Base-by-base conservation (phyloP, 768 basidiomycete genomes). In the Trametes gibbosa region DNA sequence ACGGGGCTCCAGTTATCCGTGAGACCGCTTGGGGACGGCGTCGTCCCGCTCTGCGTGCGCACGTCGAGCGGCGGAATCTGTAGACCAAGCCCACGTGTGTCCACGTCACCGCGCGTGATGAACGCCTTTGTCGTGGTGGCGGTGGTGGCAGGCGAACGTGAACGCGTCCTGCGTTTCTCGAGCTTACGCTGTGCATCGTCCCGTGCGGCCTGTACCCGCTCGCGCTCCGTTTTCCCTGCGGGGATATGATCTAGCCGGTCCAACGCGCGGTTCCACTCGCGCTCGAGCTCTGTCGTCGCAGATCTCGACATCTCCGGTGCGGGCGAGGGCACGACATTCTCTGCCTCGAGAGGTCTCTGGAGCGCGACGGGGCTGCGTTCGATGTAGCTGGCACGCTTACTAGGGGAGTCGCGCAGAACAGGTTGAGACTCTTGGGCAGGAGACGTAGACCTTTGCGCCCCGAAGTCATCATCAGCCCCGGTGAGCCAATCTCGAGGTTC, bases 401-500 rank as follows among this genome's bases (percentile, higher is more conserved):
- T 83, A 21, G 87, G 87, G 17, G 86, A 87, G 19, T 86, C 82
- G 54, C 89, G 84, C 50, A 90, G 71, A 29, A 86, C 74, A 3
- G 85, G 81, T 21, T 76, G 63, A 41, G 56, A 53, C 25, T 57
- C 65, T 40, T 47, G 68, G 34, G 59, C 61, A 37, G 54, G 66
- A 19, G 61, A 59, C 40, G 68, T 60, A n/a, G 60, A 54, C 23
- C 64, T 61, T 27, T 63, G 61, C 8, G 58, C 29, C n/a, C 32
- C 21, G 37, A 53, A 21, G 41, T 77, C 73, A 43, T 80, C 77
- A 56, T 84, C 81, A 53, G 81, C 81, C 9, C 90, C 90, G 17
- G 91, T 90, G 34, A 93, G 73, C 90, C 90, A 90, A 67, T 92
- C 89, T 63, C 74, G 77, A 47, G 72, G 76, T 68, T 69, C 73